These are phyloP conservation scores for Cucurbita argyrosperma DNA, from an alignment of 306 rosid species.

Conservation along the genomic window DNA sequence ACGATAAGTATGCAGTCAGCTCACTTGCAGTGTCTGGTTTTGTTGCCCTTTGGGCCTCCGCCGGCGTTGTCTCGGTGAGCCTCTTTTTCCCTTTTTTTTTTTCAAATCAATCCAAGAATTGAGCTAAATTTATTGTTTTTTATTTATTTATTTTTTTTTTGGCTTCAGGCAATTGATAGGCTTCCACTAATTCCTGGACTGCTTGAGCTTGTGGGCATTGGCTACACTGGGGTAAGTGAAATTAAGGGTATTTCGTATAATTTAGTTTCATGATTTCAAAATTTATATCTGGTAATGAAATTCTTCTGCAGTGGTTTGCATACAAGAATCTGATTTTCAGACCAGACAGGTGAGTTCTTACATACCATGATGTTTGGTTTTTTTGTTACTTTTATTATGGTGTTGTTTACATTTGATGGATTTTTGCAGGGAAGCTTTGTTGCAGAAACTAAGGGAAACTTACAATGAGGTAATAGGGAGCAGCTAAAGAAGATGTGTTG, in stretches of 20 bases:
- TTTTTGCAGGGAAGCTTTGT: not conserved
- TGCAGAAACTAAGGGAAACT: constrained; percentile 41
- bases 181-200: constrained; percentile 80
- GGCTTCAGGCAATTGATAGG: constrained; percentile 73
- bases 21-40: constrained; percentile 47
- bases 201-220: constrained; percentile 83
- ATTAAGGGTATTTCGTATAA: not conserved
- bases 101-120: not conserved
- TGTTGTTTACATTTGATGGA: not conserved
- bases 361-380: not conserved
- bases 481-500: constrained; percentile 27
- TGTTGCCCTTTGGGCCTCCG: constrained; percentile 52
- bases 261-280: not conserved
- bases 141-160: not conserved
- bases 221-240: constrained; percentile 73
- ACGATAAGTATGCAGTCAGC: constrained; percentile 81
- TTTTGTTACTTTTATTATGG: not conserved
- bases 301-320: not conserved
- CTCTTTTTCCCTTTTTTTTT: not conserved
- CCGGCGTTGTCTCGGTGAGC: constrained; percentile 61
- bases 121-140: not conserved
- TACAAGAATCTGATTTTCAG: constrained; percentile 2
- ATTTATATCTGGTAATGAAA: not conserved
- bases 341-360: not conserved
- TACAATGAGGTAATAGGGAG: constrained; percentile 52